Evolutionary conservation across 352 stramenopile species (phyloP).

Genomic region (Phytopythium kandeliae): DNA sequence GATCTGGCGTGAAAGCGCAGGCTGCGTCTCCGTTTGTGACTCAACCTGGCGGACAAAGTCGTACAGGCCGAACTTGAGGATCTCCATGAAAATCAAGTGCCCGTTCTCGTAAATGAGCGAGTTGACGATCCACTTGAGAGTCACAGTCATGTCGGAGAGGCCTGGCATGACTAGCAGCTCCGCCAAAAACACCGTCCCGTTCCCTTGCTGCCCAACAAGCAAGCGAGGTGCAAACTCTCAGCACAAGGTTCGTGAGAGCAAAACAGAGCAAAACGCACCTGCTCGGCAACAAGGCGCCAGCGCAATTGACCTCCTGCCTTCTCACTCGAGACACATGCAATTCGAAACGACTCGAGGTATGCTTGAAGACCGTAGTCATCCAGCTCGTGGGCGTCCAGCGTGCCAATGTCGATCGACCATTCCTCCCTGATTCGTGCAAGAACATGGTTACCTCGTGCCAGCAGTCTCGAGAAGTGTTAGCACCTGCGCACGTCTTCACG

Average conservation of each 20-base stretch:
- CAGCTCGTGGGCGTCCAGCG: conserved; percentile 38
- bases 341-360: conserved; percentile 56
- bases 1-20: conserved; percentile 6
- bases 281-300: conserved; percentile 73
- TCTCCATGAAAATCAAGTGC: conserved; percentile 75
- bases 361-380: conserved; percentile 46
- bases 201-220: conserved; percentile 38
- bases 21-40: conserved; percentile 3
- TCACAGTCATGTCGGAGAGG: conserved; percentile 73
- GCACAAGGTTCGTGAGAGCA: background rate
- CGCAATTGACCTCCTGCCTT: conserved; percentile 76
- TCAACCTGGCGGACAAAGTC: conserved; percentile 50
- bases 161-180: conserved; percentile 77
- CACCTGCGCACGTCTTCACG: conserved; percentile 8
- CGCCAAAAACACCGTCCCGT: conserved; percentile 77
- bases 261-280: conserved; percentile 41
- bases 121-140: conserved; percentile 87
- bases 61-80: conserved; percentile 66
- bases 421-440: conserved; percentile 42
- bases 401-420: conserved; percentile 55
- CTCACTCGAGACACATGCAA: conserved; percentile 63
- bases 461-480: background rate
- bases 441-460: background rate
- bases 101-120: conserved; percentile 82
- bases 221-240: conserved; percentile 1